These are phyloP conservation scores for Mycena crocata DNA, from an alignment of 768 basidiomycete species.

Conservation along the genomic window DNA sequence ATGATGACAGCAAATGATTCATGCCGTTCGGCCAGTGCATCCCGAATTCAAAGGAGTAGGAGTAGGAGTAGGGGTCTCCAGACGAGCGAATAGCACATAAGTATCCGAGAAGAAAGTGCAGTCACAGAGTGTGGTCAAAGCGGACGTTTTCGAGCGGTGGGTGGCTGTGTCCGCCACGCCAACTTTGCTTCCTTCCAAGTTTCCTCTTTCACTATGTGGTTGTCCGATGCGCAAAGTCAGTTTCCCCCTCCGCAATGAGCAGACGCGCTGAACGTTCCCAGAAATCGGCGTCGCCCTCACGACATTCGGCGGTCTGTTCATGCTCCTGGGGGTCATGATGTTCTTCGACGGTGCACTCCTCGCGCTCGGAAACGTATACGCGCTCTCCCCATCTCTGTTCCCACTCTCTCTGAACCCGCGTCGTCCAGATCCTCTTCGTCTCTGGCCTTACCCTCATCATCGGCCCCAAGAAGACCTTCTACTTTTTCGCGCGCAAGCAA, in stretches of 20 bases:
- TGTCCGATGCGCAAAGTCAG: slow-evolving; percentile 75
- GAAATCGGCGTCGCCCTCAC: slow-evolving; percentile 98
- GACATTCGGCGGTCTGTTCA: slow-evolving; percentile 94
- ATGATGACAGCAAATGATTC: too few relatives aligned
- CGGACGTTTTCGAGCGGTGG: neutral
- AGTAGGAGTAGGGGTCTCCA: too few relatives aligned
- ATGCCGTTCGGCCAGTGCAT: too few relatives aligned
- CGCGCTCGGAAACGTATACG: slow-evolving; percentile 92
- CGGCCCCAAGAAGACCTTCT: slow-evolving; percentile 96
- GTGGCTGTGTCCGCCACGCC: slow-evolving; percentile 13
- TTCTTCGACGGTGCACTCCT: slow-evolving; percentile 97
- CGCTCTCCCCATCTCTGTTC: neutral
- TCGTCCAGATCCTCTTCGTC: slow-evolving; percentile 88
- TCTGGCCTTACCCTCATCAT: slow-evolving; percentile 96
- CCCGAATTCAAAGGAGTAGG: too few relatives aligned
- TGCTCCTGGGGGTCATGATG: slow-evolving; percentile 95
- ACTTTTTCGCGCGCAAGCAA: slow-evolving; percentile 96
- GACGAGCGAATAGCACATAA: too few relatives aligned
- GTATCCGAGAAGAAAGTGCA: too few relatives aligned
- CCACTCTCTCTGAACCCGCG: slow-evolving; percentile 19
- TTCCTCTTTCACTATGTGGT: slow-evolving; percentile 60
- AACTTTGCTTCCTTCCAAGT: slow-evolving; percentile 8
- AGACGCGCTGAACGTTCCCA: slow-evolving; percentile 47
- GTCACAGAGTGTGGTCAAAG: slow-evolving; percentile 11
- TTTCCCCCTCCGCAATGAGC: slow-evolving; percentile 4